A percentile compares a stretch with the other conserved stretches of the same genome.
Conservation (phyloP, 805 yeast species). For the Yamadazyma akitaensis region DNA sequence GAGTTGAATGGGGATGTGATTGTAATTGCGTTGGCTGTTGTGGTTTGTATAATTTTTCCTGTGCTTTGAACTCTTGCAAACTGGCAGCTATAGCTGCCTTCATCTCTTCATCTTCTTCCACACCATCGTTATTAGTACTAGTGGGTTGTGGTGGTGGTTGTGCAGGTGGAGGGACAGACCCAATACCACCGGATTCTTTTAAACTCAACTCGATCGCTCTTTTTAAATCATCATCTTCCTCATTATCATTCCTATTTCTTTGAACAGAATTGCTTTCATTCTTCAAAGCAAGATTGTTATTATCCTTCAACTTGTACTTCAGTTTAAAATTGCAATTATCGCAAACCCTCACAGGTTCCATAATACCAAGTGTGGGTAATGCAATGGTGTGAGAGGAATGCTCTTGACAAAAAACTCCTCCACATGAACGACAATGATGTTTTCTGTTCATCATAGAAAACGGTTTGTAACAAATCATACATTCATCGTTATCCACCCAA, state of each 20-base stretch:
- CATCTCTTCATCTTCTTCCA: slow-evolving; percentile 75
- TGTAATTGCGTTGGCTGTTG: slow-evolving; percentile 13
- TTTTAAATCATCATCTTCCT: slow-evolving; percentile 73
- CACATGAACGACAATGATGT: slow-evolving; percentile 97
- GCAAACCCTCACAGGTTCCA: slow-evolving; percentile 89
- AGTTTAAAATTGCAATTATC: slow-evolving; percentile 63
- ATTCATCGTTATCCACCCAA: slow-evolving; percentile 93
- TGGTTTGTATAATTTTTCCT: slow-evolving; percentile 18
- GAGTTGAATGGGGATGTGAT: slow-evolving; percentile 15
- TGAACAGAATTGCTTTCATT: background rate
- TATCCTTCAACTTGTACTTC: slow-evolving; percentile 23
- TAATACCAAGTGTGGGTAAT: slow-evolving; percentile 80
- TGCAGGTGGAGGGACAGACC: slow-evolving; percentile 12
- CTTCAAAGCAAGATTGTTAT: slow-evolving; percentile 4
- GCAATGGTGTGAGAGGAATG: slow-evolving; percentile 76
- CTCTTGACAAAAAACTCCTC: slow-evolving; percentile 85
- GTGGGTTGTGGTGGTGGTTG: slow-evolving; percentile 19
- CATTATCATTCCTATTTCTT: slow-evolving; percentile 16
- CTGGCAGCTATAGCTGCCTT: slow-evolving; percentile 94
- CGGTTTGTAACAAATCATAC: slow-evolving; percentile 85
- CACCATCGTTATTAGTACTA: slow-evolving; percentile 16
- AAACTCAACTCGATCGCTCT: slow-evolving; percentile 78
- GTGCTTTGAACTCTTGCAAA: slow-evolving; percentile 61
- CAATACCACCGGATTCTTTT: slow-evolving; percentile 42
- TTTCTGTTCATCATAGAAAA: slow-evolving; percentile 84